Base-by-base conservation (phyloP, 2,329 filamentous ascomycete genomes). In the Emergomyces orientalis region DNA sequence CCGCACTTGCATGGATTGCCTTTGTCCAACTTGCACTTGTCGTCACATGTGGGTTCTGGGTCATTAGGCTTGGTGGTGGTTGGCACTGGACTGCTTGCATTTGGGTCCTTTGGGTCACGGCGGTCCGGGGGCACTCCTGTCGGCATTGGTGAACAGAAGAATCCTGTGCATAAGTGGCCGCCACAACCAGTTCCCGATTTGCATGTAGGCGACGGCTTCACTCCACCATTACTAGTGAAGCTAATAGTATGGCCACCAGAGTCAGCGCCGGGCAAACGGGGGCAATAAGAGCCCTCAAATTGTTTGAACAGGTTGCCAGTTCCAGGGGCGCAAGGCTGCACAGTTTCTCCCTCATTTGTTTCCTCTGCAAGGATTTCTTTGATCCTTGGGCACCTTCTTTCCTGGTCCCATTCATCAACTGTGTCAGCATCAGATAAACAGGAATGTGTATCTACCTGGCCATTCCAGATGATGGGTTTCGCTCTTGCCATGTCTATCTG, bases 31-130 rank as follows among this genome's bases (percentile, higher is more conserved):
- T 54, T 54, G 51, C 51, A 54, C 34, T 34, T 54, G 27, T 54
- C 51, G 19, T 32, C 8, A 27, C 51, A 47, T 27, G 57, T 45
- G 27, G 57, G 57, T 14, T 59, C 57, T 4, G 57, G 57, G 30
- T 45, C 34, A 22, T 2, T 4, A 5, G 57, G 27, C 11, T 14
- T 11, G 27, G 57, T 59, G 22, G 22, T 59, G 7, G 51, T 54
- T 17, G 51, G 51, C 8, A 59, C 57, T n/a, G 7, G 57, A 27
- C n/a, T 59, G 37, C 43, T 22, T 25, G 57, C 57, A n/a, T 59
- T 59, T 22, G 57, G 57, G 14, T 59, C 57, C n/a, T 59, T 59
- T 7, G 57, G 57, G 57, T 59, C 57, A 7, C n/a, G 57, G 57
- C 41, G 34, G 6, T 59, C 57, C 3, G 57, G 57, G 27, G 57